Conservation (phyloP, 768 basidiomycete genomes). For the Mrakia blollopis region DNA sequence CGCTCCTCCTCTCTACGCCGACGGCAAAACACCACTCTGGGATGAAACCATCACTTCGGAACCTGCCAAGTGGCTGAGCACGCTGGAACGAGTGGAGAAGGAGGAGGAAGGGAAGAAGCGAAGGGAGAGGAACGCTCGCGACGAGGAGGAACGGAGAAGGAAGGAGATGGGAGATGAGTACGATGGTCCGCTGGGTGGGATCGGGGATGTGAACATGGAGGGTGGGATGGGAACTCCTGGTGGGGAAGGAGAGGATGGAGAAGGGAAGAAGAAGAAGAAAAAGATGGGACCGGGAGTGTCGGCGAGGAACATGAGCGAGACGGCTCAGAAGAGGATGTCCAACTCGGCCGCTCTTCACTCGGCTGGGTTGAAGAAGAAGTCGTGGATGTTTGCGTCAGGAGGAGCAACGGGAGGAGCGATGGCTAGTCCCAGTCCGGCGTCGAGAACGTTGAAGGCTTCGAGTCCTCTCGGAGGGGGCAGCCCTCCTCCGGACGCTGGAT, state of each 20-base stretch:
- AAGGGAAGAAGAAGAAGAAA: slow-evolving; percentile 13
- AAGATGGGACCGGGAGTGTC: slow-evolving; percentile 50
- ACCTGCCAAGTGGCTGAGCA: slow-evolving; percentile 68
- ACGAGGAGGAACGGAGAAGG: slow-evolving; percentile 73
- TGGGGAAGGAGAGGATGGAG: slow-evolving; percentile 1
- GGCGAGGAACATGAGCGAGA: slow-evolving; percentile 84
- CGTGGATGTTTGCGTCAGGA: slow-evolving; percentile 71
- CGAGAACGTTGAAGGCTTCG: slow-evolving; percentile 16
- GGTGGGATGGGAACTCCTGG: slow-evolving; percentile 5
- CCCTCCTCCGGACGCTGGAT: slow-evolving; percentile 39
- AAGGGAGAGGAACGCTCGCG: slow-evolving; percentile 67
- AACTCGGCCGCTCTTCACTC: slow-evolving; percentile 84
- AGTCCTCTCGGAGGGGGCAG: slow-evolving; percentile 20
- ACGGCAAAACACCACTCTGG: slow-evolving; percentile 67
- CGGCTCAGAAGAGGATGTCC: slow-evolving; percentile 84
- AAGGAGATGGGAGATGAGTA: slow-evolving; percentile 60
- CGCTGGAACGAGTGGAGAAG: slow-evolving; percentile 69
- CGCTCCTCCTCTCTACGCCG: slow-evolving; percentile 45
- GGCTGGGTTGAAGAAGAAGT: slow-evolving; percentile 64
- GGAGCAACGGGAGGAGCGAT: slow-evolving; percentile 38
- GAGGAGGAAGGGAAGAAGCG: slow-evolving; percentile 75
- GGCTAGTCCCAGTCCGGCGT: slow-evolving; percentile 39
- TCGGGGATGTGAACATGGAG: neutral
- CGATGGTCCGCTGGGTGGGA: slow-evolving; percentile 26
- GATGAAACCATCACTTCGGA: slow-evolving; percentile 69